Evolutionary conservation across 345 rosid species (phyloP).

Genomic region (Odontarrhena argentea): DNA sequence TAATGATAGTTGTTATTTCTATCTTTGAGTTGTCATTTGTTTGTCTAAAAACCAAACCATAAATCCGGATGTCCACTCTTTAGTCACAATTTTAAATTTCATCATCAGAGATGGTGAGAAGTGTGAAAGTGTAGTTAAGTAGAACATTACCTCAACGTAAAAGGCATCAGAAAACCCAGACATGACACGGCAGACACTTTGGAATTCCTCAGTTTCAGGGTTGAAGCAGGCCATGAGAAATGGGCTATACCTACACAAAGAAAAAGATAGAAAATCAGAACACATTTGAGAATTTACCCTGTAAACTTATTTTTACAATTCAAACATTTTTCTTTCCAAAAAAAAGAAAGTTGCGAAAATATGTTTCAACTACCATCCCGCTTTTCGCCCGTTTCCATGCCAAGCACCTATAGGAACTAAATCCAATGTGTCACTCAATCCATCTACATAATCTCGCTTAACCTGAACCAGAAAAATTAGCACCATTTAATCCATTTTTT

Average conservation of each 20-base stretch:
- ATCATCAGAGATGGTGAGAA: background rate
- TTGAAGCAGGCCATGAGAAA: slow-evolving; percentile 91
- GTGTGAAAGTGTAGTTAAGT: background rate
- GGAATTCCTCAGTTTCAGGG: slow-evolving; percentile 79
- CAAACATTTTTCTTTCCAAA: slow-evolving; percentile 1
- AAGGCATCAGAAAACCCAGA: slow-evolving; percentile 89
- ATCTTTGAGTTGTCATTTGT: no score
- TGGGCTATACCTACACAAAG: slow-evolving; percentile 72
- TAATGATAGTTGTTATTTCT: no score
- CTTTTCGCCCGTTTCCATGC: slow-evolving; percentile 96
- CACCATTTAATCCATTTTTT: slow-evolving; percentile 7
- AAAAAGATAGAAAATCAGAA: slow-evolving; percentile 2
- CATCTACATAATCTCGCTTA: slow-evolving; percentile 87
- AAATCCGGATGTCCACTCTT: background rate
- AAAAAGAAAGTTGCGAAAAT: background rate
- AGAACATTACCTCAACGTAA: slow-evolving; percentile 63
- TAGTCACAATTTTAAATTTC: background rate
- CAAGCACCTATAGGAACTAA: slow-evolving; percentile 94
- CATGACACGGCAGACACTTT: slow-evolving; percentile 91
- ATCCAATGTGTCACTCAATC: slow-evolving; percentile 79
- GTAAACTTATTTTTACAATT: slow-evolving; percentile 3
- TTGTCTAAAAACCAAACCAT: background rate
- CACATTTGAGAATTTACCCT: background rate
- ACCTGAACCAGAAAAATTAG: slow-evolving; percentile 52
- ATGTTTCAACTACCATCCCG: slow-evolving; percentile 67